Base-by-base conservation (phyloP, 129 eudicot genomes). In the Arctium minus region DNA sequence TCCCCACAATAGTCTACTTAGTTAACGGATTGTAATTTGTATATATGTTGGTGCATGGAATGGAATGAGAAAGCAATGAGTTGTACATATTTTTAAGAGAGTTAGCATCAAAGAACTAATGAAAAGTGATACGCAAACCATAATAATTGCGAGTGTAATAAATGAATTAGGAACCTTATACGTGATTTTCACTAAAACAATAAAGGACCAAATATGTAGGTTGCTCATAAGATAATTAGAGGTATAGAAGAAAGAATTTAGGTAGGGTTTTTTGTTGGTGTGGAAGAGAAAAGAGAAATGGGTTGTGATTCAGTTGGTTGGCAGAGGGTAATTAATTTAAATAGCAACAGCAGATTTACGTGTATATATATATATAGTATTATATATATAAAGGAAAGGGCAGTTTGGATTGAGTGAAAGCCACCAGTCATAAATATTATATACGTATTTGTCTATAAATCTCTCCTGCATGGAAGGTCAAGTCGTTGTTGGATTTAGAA, bases 391-490 rank as follows among this genome's bases (percentile, higher is more conserved):
- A 8, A 44, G 68, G 68, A 60, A 60, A 60, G 84, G 85, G 80
- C 85, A 82, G 80, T 75, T 82, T 82, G 80, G 85, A 82, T 82
- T 3, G 72, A 82, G 74, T 82, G 85, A 82, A 82, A 82, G 80
- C 70, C 85, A 82, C 85, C 39, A 42, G 80, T 62, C 85, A 82
- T 67, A 31, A 67, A 82, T 60, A 60, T 60, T 17, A 60, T 60
- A 60, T 17, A 60, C 68, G 68, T 60, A 60, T 60, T 60, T 60
- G 68, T 60, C 68, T 60, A 60, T 70, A 79, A 81, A 81, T 74
- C 75, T 81, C 85, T 74, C 79, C 80, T 81, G 85, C 80, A 82
- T 82, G 85, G 85, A 75, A 74, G 60, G 80, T 82, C 85, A 74
- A 75, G 85, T 82, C 85, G 70, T 82, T 82, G 85, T 82, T 74